Evolutionary conservation across 2,329 filamentous ascomycete species (phyloP), one percentile per base, ranked within the genome.

Genomic region (Ceratocystis eucalypticola): DNA sequence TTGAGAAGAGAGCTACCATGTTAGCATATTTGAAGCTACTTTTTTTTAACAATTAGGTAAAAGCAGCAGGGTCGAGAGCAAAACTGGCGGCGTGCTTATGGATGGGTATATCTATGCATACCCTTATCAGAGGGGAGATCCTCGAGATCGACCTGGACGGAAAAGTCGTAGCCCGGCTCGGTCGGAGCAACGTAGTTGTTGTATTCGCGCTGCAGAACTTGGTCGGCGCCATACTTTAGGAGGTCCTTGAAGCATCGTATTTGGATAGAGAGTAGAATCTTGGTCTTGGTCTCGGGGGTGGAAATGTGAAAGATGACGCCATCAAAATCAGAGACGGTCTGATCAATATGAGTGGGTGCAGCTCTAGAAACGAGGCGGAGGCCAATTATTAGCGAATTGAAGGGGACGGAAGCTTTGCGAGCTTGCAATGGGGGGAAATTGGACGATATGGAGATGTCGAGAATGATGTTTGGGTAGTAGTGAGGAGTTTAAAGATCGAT

Each of bases 261-360:
- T 76, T 91, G 86, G 72, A 99, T 88, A 25, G 94, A 99, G 68
- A 99, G 86, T 64, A 96, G 83, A 71, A 99, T 96, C 79, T 95
- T 91, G 62, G 90, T 87, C 82, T 97, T 97, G 69, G 86, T 80
- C 76, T 96, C 91, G 68, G 93, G 94, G 0, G 94, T 99, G 46
- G 93, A 97, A 74, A 99, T 92, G 77, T 99, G 94, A 79, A 97
- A 99, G 71, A 89, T 96, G 72, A 97, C 94, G 75, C 93, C 93
- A 78, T 99, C 95, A 75, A 99, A 99, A 79, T 99, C 94, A 75
- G 93, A 97, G 69, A 96, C 91, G 70, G 96, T 91, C 80, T 99
- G 94, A 78, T 99, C 95, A 76, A 99, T 96, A 71, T 89, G 91
- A 68, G 85, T 84, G 68, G 91, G 91, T 71, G 90, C 80, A 75